These are phyloP conservation scores for Plantago ovata DNA, from an alignment of 257 asterid genomes.

Conservation along the genomic window DNA sequence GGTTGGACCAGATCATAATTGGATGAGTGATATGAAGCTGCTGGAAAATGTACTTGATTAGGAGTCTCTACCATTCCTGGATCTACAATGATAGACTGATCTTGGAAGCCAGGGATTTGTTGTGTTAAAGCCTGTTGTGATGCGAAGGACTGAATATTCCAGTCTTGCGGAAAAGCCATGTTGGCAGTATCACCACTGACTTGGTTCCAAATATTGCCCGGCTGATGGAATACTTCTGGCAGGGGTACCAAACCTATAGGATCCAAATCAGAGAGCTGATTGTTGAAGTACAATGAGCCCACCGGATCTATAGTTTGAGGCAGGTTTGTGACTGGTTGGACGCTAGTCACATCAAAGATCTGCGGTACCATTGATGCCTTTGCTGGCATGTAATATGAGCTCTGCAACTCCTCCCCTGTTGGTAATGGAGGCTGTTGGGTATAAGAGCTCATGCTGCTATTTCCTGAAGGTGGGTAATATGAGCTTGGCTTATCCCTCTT, in stretches of 20 bases:
- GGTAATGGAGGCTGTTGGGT: constrained; percentile 10
- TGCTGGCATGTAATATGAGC: not conserved
- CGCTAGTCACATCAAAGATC: constrained; percentile 15
- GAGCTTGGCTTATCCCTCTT: constrained; percentile 20
- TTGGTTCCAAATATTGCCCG: constrained; percentile 13
- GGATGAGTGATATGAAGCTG: constrained; percentile 10
- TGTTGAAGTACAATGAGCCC: constrained; percentile 14
- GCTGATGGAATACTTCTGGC: constrained; percentile 7
- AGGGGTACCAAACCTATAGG: constrained; percentile 23
- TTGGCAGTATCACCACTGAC: constrained; percentile 10
- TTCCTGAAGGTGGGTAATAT: too few species aligned
- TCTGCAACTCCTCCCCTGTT: constrained; percentile 2
- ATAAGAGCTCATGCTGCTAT: constrained; percentile 13
- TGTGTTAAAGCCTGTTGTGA: constrained; percentile 20
- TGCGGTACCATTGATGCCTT: constrained; percentile 18
- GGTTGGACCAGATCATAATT: constrained; percentile 18
- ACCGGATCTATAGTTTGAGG: constrained; percentile 13
- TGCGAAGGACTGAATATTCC: constrained; percentile 22
- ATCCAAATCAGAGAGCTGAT: constrained; percentile 25
- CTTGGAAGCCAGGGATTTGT: constrained; percentile 6
- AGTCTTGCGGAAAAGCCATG: constrained; percentile 12
- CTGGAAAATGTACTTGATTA: constrained; percentile 17
- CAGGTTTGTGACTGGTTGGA: constrained; percentile 15
- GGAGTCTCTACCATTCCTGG: constrained; percentile 5
- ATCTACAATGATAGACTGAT: not conserved